Conservation (phyloP, 768 basidiomycete species). For the Rhodotorula babjevae region DNA sequence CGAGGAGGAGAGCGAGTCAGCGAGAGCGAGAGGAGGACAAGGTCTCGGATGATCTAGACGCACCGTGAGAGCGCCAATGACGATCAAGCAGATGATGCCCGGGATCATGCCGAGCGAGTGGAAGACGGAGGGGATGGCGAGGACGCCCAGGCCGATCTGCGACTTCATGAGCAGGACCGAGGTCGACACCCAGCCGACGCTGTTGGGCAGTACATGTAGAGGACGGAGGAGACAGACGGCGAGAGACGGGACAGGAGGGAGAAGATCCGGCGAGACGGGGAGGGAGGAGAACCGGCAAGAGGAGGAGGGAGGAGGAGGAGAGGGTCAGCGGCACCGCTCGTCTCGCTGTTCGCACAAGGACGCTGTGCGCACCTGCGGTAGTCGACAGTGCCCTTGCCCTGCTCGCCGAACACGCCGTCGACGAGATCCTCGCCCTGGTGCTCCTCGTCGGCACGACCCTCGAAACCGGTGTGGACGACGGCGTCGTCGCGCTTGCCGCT, state of each 20-base stretch:
- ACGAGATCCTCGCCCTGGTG: neutral
- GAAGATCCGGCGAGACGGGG: too few relatives aligned
- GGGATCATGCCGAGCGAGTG: conserved; percentile 27
- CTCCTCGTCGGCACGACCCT: conserved; percentile 11
- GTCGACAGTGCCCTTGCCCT: conserved; percentile 17
- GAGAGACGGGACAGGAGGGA: too few relatives aligned
- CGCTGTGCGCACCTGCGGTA: conserved; percentile 10
- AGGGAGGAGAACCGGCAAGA: too few relatives aligned
- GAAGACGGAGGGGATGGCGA: conserved; percentile 24
- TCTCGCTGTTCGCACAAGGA: too few relatives aligned
- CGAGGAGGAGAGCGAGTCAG: too few relatives aligned
- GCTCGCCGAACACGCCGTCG: conserved; percentile 31
- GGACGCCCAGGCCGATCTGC: conserved; percentile 26
- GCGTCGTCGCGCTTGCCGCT: neutral
- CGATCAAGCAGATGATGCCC: conserved; percentile 24
- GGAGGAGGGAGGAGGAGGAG: neutral
- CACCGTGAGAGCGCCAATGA: conserved; percentile 8
- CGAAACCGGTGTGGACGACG: conserved; percentile 10
- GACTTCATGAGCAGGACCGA: conserved; percentile 22
- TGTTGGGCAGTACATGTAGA: too few relatives aligned
- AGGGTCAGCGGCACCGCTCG: too few relatives aligned
- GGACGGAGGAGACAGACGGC: neutral
- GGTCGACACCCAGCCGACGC: conserved; percentile 28
- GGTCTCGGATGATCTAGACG: too few relatives aligned
- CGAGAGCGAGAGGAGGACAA: too few relatives aligned